Evolutionary conservation across 768 basidiomycete species (phyloP).

Genomic region (Agaricus blazei): DNA sequence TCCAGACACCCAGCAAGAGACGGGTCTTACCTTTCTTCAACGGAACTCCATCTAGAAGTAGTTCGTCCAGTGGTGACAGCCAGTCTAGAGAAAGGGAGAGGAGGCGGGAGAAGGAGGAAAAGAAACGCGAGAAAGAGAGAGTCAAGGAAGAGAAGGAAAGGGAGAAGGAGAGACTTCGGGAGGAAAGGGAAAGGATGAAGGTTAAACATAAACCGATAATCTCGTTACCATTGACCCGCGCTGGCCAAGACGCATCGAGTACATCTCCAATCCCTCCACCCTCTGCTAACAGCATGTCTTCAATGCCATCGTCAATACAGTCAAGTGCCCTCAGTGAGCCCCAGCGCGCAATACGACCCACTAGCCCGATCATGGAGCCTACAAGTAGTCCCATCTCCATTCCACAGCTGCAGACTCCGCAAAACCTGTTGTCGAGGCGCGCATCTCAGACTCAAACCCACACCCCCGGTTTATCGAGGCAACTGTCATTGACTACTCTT

Average conservation of each 20-base stretch:
- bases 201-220: conserved; percentile 5
- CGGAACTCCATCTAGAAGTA: neutral
- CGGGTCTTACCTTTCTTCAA: conserved; percentile 7
- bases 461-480: neutral
- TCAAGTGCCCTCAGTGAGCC: neutral
- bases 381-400: neutral
- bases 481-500: neutral
- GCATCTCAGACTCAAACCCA: neutral
- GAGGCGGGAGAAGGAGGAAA: neutral
- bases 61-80: conserved; percentile 5
- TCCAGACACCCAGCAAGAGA: conserved; percentile 4
- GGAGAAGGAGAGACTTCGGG: neutral
- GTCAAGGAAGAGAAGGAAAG: neutral
- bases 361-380: neutral
- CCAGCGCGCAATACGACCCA: neutral
- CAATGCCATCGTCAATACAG: no score
- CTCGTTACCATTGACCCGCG: conserved; percentile 7
- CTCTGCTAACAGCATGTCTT: no score
- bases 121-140: conserved; percentile 1
- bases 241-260: neutral
- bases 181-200: neutral
- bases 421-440: neutral
- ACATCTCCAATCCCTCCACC: neutral
- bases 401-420: neutral
- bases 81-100: neutral